Conservation (phyloP, 257 asterid species). For the Ehretia macrophylla region DNA sequence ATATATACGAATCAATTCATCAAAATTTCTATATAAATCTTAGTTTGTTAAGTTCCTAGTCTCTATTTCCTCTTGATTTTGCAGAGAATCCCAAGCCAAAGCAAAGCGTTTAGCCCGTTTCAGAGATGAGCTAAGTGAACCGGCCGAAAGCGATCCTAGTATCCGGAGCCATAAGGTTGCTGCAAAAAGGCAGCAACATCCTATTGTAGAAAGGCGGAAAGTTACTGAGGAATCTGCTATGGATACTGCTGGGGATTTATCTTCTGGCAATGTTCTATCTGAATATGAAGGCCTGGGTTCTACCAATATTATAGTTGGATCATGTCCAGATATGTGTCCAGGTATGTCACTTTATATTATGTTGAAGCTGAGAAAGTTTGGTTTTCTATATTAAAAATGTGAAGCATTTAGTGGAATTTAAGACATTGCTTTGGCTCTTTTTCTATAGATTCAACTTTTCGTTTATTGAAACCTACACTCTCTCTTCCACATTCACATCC, state of each 20-base stretch:
- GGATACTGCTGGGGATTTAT: constrained; percentile 41
- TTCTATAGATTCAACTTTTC: no score
- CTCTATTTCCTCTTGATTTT: constrained; percentile 15
- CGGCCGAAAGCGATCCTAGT: constrained; percentile 32
- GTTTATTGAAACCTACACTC: no score
- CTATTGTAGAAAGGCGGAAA: constrained; percentile 32
- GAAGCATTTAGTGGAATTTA: no score
- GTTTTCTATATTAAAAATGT: no score
- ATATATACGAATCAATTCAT: constrained; percentile 4
- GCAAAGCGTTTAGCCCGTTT: constrained; percentile 92
- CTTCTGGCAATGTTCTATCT: constrained; percentile 28
- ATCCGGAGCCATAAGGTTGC: constrained; percentile 40
- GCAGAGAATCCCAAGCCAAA: constrained; percentile 80
- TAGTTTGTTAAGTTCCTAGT: constrained; percentile 8
- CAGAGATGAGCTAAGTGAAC: constrained; percentile 63
- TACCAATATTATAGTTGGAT: constrained; percentile 64
- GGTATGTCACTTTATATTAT: constrained; percentile 43
- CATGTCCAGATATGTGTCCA: constrained; percentile 97
- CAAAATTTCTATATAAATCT: constrained; percentile 2
- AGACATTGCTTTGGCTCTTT: no score
- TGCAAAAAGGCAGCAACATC: constrained; percentile 43
- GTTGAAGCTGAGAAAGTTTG: neutral
- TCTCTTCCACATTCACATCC: no score
- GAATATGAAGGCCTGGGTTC: constrained; percentile 51
- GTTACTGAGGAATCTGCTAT: constrained; percentile 34